Evolutionary conservation across 202 grass and related monocot species (phyloP), one percentile per base, ranked within the genome.

Genomic region (Setaria italica): DNA sequence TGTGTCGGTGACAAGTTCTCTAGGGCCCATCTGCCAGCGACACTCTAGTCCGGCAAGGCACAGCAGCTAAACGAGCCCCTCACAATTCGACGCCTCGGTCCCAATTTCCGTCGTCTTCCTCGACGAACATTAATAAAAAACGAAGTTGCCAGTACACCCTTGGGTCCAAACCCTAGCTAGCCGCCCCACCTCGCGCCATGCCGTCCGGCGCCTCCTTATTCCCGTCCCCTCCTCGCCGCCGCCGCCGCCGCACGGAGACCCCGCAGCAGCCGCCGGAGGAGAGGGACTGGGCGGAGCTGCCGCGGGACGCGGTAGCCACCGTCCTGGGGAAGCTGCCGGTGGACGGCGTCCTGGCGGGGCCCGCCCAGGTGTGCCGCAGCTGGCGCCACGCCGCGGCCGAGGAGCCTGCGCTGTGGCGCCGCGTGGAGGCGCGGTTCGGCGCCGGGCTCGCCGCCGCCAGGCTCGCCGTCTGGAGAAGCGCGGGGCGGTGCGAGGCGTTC

Each of bases 381-480:
- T 80, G 77, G 77, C 77, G 17, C 30, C 16, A 9, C 30, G 62
- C 77, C 5, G 17, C 63, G 10, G 30, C 16, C 17, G 33, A 33
- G 0, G 47, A 19, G 16, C 51, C 32, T 19, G 50, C 32, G n/a
- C 30, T 37, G 4, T 15, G 32, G 30, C 62, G 78, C 62, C 32
- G 77, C 77, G 16, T 33, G 56, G 56, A 59, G 57, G n/a, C 21
- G 2, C 57, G 57, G n/a, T 60, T 25, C 21, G 57, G 57, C n/a
- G 9, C 21, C n/a, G 9, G 57, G 57, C n/a, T 58, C 20, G 56
- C 56, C 56, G 56, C n/a, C 0, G 56, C 56, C 20, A 58, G 56
- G 42, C 76, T 65, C 9, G 60, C 63, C 78, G 46, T 80, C 19
- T 65, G 45, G 47, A 39, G 35, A 32, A 68, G 63, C 78, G 78